Base-by-base conservation (phyloP, 1,139 yeast genomes). In the Hanseniaspora uvarum region DNA sequence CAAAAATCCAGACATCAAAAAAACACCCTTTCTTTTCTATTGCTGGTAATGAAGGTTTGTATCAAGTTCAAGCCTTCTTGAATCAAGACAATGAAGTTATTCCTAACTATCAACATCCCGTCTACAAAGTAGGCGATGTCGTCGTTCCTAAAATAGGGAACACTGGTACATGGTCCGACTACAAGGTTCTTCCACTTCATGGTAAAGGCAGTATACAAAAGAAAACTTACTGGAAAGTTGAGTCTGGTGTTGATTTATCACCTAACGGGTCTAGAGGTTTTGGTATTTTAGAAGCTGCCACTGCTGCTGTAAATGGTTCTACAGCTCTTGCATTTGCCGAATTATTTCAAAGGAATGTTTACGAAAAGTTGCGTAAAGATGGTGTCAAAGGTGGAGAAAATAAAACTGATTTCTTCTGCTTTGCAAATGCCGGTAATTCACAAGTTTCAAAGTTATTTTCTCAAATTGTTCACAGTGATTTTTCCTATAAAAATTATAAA, bases 361-460 rank as follows among this genome's bases (percentile, higher is more conserved):
- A 23, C n/a, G 30, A 39, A 26, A 16, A 18, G 14, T 24, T 41
- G n/a, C 37, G 16, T 14, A 24, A 83, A 28, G 78, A 82, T 65
- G 86, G 79, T 65, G 77, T 75, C 48, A 44, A 44, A 26, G 73
- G 79, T 49, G 74, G 86, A 67, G 61, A 71, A 49, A 64, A 80
- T 2, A 92, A 89, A 11, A 61, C 65, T 44, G 96, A 92, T 67
- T 94, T 96, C 8, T 50, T 96, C 79, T 92, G 61, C 81, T 19
- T 94, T 59, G 98, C 92, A 69, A 92, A 92, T 64, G 98, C 96
- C 38, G 97, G 96, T 41, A 92, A 87, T 60, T 86, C 96, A 7
- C 95, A 94, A 23, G 98, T 92, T 12, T 96, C 96, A n/a, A 81
- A 88, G 61, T 83, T 86, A 60, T 97, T 95, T 5, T 76, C 88